Conservation (phyloP, 2,329 filamentous ascomycete genomes). For the Trichoderma sp. region DNA sequence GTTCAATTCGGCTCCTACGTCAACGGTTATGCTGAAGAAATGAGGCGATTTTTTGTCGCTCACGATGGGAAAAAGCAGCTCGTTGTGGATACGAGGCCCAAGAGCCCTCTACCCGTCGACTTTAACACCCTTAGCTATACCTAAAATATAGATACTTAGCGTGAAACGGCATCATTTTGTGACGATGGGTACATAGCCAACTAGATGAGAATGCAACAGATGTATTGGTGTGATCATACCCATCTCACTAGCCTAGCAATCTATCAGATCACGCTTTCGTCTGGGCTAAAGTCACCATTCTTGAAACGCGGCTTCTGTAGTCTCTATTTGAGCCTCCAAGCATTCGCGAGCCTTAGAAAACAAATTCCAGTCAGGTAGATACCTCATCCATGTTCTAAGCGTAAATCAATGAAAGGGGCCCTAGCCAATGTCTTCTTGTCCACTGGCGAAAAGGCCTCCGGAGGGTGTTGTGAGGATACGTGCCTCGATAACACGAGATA, state of each 20-base stretch:
- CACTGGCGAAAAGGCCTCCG: not conserved
- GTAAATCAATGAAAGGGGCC: not conserved
- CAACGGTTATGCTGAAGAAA: slow-evolving; percentile 19
- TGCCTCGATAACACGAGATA: not conserved
- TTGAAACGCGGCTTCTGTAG: not conserved
- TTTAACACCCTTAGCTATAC: not conserved
- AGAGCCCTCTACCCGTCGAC: not conserved
- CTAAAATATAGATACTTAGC: not conserved
- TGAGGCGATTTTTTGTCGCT: slow-evolving; percentile 18
- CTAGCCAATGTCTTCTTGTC: not conserved
- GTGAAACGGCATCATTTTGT: not conserved
- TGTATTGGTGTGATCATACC: not conserved
- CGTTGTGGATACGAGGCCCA: not conserved
- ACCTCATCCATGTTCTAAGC: not conserved
- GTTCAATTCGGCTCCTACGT: slow-evolving; percentile 25
- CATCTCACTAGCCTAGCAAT: too few species aligned
- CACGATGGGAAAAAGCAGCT: slow-evolving; percentile 8
- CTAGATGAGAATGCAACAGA: not conserved
- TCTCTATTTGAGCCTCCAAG: not conserved
- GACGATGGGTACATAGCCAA: not conserved
- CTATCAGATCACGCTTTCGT: too few species aligned
- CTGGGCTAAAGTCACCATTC: not conserved
- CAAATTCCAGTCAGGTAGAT: not conserved
- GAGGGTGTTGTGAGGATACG: not conserved
- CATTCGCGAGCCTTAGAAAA: not conserved